phyloP scores from a whole-genome alignment of 768 basidiomycete species.

The Boletus reticuloceps region DNA sequence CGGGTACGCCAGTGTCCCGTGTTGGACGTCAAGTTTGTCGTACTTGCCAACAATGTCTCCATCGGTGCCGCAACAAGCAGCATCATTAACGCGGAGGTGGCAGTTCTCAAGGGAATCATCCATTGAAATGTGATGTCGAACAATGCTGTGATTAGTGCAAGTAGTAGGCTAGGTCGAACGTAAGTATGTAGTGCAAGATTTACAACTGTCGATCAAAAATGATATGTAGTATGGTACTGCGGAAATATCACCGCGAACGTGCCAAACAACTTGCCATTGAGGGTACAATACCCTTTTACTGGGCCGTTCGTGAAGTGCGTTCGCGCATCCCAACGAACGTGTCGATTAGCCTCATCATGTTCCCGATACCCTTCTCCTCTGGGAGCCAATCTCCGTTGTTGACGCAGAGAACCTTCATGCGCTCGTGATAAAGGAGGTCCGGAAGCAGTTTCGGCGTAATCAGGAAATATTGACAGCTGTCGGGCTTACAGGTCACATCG shows the following conservation, averaged over 20 bases:
- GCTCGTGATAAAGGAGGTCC: slow-evolving; percentile 81
- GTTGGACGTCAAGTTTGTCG: slow-evolving; percentile 93
- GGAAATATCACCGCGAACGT: slow-evolving; percentile 3
- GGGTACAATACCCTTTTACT: neutral
- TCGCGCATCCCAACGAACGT: slow-evolving; percentile 32
- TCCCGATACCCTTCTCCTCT: slow-evolving; percentile 61
- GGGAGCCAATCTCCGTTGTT: slow-evolving; percentile 95
- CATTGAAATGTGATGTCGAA: neutral
- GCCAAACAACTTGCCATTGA: neutral
- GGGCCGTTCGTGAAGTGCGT: slow-evolving; percentile 18
- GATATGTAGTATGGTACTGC: slow-evolving; percentile 9
- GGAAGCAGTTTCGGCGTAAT: slow-evolving; percentile 97
- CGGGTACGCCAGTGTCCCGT: slow-evolving; percentile 89
- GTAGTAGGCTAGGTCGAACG: slow-evolving; percentile 1
- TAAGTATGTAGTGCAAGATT: slow-evolving; percentile 3
- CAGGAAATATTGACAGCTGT: slow-evolving; percentile 97
- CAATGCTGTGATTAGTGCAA: slow-evolving; percentile 5
- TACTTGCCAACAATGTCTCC: slow-evolving; percentile 88
- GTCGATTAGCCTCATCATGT: slow-evolving; percentile 74
- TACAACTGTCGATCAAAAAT: slow-evolving; percentile 3
- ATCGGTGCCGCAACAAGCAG: slow-evolving; percentile 97
- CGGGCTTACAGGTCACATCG: slow-evolving; percentile 84
- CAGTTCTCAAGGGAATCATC: slow-evolving; percentile 72
- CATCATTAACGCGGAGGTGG: slow-evolving; percentile 96
- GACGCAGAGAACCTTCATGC: slow-evolving; percentile 93